A percentile compares a stretch with the other conserved stretches of the same genome.
Evolutionary conservation across 2,329 filamentous ascomycete genomes (phyloP).

Genomic region (Parafenestella ontariensis): DNA sequence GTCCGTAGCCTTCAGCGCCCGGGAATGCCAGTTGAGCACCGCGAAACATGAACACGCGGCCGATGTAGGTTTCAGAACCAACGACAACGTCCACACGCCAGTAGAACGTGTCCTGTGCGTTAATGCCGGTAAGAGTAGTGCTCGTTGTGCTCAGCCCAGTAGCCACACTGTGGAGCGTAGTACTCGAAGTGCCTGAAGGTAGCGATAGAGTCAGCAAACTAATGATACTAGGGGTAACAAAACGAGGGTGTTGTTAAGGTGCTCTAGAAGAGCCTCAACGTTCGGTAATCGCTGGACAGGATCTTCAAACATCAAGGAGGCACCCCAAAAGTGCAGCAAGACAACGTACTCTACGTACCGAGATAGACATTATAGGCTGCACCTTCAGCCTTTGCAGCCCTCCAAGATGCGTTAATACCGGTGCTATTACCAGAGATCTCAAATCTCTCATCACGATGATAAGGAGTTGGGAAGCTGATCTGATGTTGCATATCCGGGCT

Average conservation of each 20-base stretch:
- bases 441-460: slow-evolving; percentile 40
- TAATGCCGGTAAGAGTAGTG: slow-evolving; percentile 9
- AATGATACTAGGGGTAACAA: too few species aligned
- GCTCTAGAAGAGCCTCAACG: too few species aligned
- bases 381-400: slow-evolving; percentile 14
- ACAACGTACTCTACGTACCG: slow-evolving; percentile 7
- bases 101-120: slow-evolving; percentile 34
- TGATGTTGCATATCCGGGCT: slow-evolving; percentile 24
- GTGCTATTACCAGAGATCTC: slow-evolving; percentile 22
- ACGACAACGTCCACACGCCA: slow-evolving; percentile 42
- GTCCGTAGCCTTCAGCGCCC: slow-evolving; percentile 48
- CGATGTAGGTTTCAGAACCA: slow-evolving; percentile 20
- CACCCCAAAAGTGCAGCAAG: too few species aligned
- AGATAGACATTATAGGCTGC: slow-evolving; percentile 37
- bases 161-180: slow-evolving; percentile 11
- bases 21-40: slow-evolving; percentile 48
- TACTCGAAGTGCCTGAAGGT: background rate
- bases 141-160: slow-evolving; percentile 6
- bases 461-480: slow-evolving; percentile 36
- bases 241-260: too few species aligned
- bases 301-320: too few species aligned
- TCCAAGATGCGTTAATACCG: slow-evolving; percentile 30
- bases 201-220: background rate
- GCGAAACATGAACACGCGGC: slow-evolving; percentile 41
- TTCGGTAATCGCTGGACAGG: too few species aligned